Conservation (phyloP, 192 early-diverging fungal species). For the Backusella parvicylindrica region DNA sequence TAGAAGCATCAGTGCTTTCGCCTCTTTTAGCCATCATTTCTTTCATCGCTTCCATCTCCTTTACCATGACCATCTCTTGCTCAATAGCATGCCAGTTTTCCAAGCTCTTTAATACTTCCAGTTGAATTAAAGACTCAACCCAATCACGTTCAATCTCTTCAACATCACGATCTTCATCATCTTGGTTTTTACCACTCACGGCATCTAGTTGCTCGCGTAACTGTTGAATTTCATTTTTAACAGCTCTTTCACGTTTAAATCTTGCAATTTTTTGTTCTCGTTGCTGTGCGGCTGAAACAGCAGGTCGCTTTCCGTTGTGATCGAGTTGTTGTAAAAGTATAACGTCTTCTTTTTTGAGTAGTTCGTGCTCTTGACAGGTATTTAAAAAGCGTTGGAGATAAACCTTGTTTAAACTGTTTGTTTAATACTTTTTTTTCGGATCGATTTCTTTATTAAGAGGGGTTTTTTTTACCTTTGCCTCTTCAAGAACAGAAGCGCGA, state of each 20-base stretch:
- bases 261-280: slow-evolving; percentile 72
- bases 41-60: slow-evolving; percentile 64
- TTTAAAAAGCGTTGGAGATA: slow-evolving; percentile 38
- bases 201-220: slow-evolving; percentile 21
- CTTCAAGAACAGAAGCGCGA: slow-evolving; percentile 39
- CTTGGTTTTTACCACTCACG: slow-evolving; percentile 9
- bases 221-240: slow-evolving; percentile 53
- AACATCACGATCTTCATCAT: slow-evolving; percentile 47
- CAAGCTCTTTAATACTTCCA: slow-evolving; percentile 67
- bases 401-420: slow-evolving; percentile 11
- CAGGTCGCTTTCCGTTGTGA: slow-evolving; percentile 15
- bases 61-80: slow-evolving; percentile 79
- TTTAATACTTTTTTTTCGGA: not conserved
- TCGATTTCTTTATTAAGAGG: not conserved
- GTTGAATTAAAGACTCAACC: slow-evolving; percentile 66
- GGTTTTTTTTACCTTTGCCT: slow-evolving; percentile 44
- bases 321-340: not conserved
- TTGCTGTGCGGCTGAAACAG: slow-evolving; percentile 37
- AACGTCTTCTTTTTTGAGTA: slow-evolving; percentile 30
- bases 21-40: slow-evolving; percentile 24
- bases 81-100: slow-evolving; percentile 67
- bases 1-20: not conserved
- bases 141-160: slow-evolving; percentile 79
- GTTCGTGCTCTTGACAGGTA: slow-evolving; percentile 33
- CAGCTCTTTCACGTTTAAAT: slow-evolving; percentile 73